These are phyloP conservation scores for Fusarium drepaniforme DNA, from an alignment of 2,329 filamentous ascomycete genomes.

Conservation along the genomic window DNA sequence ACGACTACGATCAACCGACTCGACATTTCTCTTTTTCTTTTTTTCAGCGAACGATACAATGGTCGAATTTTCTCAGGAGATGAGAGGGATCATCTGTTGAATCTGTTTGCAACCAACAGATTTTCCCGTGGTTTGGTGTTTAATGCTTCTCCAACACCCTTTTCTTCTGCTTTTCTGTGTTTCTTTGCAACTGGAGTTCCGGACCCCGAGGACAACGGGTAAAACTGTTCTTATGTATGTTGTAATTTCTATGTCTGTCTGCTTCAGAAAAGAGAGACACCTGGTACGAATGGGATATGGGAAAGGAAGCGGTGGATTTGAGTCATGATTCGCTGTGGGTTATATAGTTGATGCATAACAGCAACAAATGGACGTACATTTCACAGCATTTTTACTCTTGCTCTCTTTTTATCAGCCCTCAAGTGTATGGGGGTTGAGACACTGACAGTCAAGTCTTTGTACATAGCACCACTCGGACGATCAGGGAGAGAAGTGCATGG, in stretches of 20 bases:
- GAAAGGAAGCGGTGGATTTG: conserved; percentile 3
- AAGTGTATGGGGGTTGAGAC: neutral
- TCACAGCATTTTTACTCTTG: neutral
- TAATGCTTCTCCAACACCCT: conserved; percentile 4
- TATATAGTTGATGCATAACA: conserved; percentile 34
- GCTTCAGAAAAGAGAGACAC: neutral
- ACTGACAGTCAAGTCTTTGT: neutral
- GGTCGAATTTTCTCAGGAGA: conserved; percentile 9
- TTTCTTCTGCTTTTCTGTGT: conserved; percentile 1
- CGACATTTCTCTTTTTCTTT: conserved; percentile 3
- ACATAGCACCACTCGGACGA: neutral
- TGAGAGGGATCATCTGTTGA: conserved; percentile 13
- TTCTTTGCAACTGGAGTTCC: conserved; percentile 27
- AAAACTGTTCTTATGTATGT: conserved; percentile 29
- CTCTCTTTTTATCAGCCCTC: neutral
- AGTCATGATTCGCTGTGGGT: conserved; percentile 13
- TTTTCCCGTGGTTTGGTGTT: conserved; percentile 9
- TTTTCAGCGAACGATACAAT: conserved; percentile 11
- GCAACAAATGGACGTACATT: conserved; percentile 20
- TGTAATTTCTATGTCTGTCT: conserved; percentile 1
- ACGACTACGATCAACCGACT: neutral
- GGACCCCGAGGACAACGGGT: conserved; percentile 24
- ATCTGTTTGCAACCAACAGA: conserved; percentile 18
- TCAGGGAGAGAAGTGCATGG: neutral
- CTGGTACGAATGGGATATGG: conserved; percentile 10